phyloP scores from a whole-genome alignment of 2,329 filamentous ascomycete species.

The Bisporella sp. region DNA sequence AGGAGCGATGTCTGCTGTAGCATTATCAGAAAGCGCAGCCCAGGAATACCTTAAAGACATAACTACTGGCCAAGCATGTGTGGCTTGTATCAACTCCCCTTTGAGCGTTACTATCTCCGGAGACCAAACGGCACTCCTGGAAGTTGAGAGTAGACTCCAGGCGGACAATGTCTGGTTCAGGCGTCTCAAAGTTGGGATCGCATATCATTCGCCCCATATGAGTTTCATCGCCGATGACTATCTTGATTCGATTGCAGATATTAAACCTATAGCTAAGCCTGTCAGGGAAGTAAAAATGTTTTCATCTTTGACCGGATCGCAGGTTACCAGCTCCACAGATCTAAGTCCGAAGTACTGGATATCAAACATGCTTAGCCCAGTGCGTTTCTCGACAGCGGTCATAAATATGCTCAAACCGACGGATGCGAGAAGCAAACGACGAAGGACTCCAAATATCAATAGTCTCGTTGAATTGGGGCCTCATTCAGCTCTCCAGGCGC shows the following conservation, averaged over 20 bases:
- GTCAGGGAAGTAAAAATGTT: slow-evolving; percentile 13
- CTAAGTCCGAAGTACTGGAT: slow-evolving; percentile 30
- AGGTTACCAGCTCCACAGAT: slow-evolving; percentile 1
- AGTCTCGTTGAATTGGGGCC: slow-evolving; percentile 26
- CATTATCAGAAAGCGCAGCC: slow-evolving; percentile 22
- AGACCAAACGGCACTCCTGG: slow-evolving; percentile 1
- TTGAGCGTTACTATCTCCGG: slow-evolving; percentile 13
- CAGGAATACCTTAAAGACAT: not conserved
- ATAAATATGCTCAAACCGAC: not conserved
- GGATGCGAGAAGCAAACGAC: not conserved
- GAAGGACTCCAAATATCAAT: not conserved
- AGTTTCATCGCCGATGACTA: slow-evolving; percentile 11
- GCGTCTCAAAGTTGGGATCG: slow-evolving; percentile 28
- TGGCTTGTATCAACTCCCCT: slow-evolving; percentile 14
- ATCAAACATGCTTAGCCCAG: slow-evolving; percentile 35
- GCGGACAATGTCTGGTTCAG: slow-evolving; percentile 23
- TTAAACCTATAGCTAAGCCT: not conserved
- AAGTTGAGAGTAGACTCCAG: not conserved
- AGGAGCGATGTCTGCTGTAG: slow-evolving; percentile 44
- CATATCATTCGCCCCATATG: slow-evolving; percentile 35
- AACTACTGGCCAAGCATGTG: slow-evolving; percentile 3
- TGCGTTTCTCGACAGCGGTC: slow-evolving; percentile 35
- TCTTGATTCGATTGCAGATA: not conserved
- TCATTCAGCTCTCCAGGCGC: slow-evolving; percentile 27
- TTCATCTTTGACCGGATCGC: slow-evolving; percentile 33